Evolutionary conservation across 1,284 basidiomycete species (phyloP), one percentile per base, ranked within the genome.

Genomic region (Sanghuangporus baumii): DNA sequence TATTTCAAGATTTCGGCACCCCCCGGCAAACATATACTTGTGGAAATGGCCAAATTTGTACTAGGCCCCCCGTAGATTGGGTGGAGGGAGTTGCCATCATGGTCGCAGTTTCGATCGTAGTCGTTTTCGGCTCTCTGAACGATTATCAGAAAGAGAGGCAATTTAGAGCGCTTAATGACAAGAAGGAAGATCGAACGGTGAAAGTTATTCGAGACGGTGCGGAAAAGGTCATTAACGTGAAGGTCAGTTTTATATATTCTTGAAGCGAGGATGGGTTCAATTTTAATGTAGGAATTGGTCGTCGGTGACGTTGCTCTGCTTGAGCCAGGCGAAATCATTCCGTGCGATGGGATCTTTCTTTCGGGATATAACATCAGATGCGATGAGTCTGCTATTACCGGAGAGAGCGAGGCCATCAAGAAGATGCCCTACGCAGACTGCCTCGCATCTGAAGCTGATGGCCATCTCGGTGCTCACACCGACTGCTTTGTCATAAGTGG

Each of bases 111-210:
- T 66, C 84, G 57, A 92, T 94, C 66, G 93, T 97, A 66, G 88
- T 96, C 66, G 74, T 93, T 48, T 92, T 96, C 59, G 93, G 93
- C 43, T 93, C 92, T 20, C 66, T 96, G 43, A 96, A 94, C 71
- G 94, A 95, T 73, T 99, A 92, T 88, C 95, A 98, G 74, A 98
- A 99, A 77, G 96, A 99, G 73, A 87, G 88, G 6, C 96, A 99
- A 98, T 72, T 92, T 92, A 67, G 92, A 97, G 77, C 97, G 96
- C 76, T 51, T 1, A 51, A 51, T 34, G 50, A 51, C 23, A 51
- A 51, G 26, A 51, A 51, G 20, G 96, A 98, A 64, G 94, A 96
- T 70, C 91, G 96, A 54, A 86, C 85, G 9, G 88, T 98, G 70
- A 98, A 97, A 75, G 91, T 94, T 59, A 88, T 97, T 64, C 90